Evolutionary conservation across 805 yeast genomes (phyloP), one percentile per base, ranked within the genome.

Genomic region (Yamadazyma philogaea): DNA sequence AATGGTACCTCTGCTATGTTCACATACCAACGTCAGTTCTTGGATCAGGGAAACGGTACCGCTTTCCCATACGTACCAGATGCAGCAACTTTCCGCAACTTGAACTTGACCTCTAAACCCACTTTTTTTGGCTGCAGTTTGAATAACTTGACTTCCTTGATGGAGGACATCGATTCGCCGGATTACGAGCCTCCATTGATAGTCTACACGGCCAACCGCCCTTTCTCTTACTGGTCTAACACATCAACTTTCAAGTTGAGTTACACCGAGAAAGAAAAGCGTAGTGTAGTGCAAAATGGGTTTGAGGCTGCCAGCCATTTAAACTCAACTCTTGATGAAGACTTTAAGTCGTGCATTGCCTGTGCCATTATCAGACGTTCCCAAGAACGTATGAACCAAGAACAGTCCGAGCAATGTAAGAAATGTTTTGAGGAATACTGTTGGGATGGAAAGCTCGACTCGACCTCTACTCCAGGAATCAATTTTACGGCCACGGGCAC

Each of bases 11-110:
- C 71, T 1, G 42, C 68, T 36, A 51, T 62, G 11, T 51, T 49
- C 14, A 62, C 73, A 6, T 68, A 50, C 48, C 55, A 60, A 35
- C 45, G 73, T 42, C 72, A 68, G 48, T 66, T 66, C 45, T 46
- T 53, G 12, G 31, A 40, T 1, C 74, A 75, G 50, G 82, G 82
- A 21, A 70, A 74, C 48, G 77, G 78, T 38, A 76, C 85, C 20
- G 68, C 82, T 2, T 85, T 84, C 73, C 95, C 96, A 7, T 78
- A 84, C 51, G 90, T 87, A 42, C 96, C 96, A 10, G 90, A 80
- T 57, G 65, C 59, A 20, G 63, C 72, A 34, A 75, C 89, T 0
- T 84, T 87, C 60, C 55, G 77, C 19, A 72, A 74, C 45, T 53
- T 66, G 49, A 84, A 84, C 44, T 68, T 87, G 48, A 82, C 87